Evolutionary conservation across 2,329 filamentous ascomycete species (phyloP).

Genomic region (Venturia nashicola): DNA sequence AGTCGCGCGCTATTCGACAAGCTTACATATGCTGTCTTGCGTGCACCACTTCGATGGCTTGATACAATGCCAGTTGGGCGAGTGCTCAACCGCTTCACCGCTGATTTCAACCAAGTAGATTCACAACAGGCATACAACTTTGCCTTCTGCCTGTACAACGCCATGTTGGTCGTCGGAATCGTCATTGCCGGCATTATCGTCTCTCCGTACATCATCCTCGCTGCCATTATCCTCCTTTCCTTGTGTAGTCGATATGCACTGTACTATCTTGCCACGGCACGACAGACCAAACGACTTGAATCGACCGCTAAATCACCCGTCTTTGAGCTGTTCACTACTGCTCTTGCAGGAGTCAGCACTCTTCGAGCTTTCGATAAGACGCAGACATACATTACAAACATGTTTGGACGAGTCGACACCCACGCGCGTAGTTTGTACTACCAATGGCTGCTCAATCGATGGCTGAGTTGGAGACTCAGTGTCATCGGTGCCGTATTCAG

Average conservation of each 20-base stretch:
- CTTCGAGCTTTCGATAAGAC: constrained; percentile 65
- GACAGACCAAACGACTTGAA: constrained; percentile 67
- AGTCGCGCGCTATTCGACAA: constrained; percentile 56
- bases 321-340: constrained; percentile 67
- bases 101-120: constrained; percentile 65
- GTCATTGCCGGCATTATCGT: constrained; percentile 55
- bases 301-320: constrained; percentile 67
- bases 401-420: constrained; percentile 57
- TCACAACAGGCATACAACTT: constrained; percentile 8
- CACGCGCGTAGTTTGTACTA: constrained; percentile 56
- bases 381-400: constrained; percentile 45
- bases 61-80: constrained; percentile 69
- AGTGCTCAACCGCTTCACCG: constrained; percentile 65
- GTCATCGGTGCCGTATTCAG: constrained; percentile 58
- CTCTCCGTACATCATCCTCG: constrained; percentile 51
- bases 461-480: constrained; percentile 63
- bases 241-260: constrained; percentile 47
- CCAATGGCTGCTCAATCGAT: constrained; percentile 61
- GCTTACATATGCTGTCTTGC: constrained; percentile 54
- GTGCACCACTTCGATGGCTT: constrained; percentile 50
- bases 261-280: constrained; percentile 55
- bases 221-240: constrained; percentile 46
- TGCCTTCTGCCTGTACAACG: constrained; percentile 10
- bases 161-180: constrained; percentile 49
- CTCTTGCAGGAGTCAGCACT: constrained; percentile 59